Percentiles rank a stretch among this genome's conserved stretches.
phyloP scores from a whole-genome alignment of 768 basidiomycete genomes.

The Suillus bovinus region DNA sequence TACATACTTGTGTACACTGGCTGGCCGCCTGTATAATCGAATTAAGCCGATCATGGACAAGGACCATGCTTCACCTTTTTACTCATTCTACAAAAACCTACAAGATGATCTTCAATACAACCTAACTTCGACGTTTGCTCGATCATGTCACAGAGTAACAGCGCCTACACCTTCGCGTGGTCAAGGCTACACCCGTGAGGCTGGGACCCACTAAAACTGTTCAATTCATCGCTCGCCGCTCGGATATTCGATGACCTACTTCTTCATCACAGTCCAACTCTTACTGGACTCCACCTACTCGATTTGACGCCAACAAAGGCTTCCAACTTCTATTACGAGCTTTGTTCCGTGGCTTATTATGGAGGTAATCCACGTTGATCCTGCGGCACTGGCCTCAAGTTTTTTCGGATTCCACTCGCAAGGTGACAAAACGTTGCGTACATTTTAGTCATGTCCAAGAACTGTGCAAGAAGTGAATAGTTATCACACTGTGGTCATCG shows the following conservation, averaged over 20 bases:
- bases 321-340: conserved; percentile 1
- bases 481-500: not conserved
- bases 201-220: not conserved
- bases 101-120: not conserved
- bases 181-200: not conserved
- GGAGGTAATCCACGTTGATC: not conserved
- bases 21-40: not conserved
- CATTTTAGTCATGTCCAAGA: not conserved
- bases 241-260: conserved; percentile 1
- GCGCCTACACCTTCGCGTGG: not conserved
- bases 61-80: not conserved
- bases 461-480: not conserved
- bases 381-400: too few species aligned
- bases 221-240: too few species aligned
- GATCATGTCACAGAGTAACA: conserved; percentile 2
- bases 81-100: not conserved
- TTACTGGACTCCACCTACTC: not conserved
- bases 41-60: not conserved
- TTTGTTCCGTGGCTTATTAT: conserved; percentile 1
- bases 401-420: not conserved
- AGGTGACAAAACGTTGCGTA: not conserved
- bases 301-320: conserved; percentile 4
- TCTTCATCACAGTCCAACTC: conserved; percentile 2
- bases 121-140: not conserved
- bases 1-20: not conserved